Base-by-base conservation (phyloP, 2,329 filamentous ascomycete species). In the Alternaria arbusti region DNA sequence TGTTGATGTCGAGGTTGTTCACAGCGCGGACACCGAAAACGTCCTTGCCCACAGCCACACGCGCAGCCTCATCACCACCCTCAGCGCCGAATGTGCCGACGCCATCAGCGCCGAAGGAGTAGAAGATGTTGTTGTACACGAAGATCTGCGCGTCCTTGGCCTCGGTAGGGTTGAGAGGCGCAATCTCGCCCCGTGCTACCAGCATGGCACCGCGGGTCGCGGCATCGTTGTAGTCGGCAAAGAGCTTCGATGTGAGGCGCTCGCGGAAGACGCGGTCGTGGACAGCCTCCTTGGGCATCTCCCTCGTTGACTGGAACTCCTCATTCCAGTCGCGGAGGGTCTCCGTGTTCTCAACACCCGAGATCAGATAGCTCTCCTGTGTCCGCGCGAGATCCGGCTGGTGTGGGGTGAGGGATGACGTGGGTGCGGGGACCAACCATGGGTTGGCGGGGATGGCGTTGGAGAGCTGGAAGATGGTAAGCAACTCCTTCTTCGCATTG, bases 71-170 rank as follows among this genome's bases (percentile, higher is more conserved):
- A 70, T 99, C 95, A 20, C 96, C 96, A 70, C 96, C 96, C 82
- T 99, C 96, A 4, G 91, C 94, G 11, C 94, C 94, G 80, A 99
- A 99, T 15, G 96, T 99, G 46, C 96, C 95, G 49, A 98, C 96
- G 56, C 96, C 96, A 79, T 99, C 96, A 47, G 96, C 95, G 66
- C 96, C 96, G 73, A 97, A 98, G 1, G 96, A 98, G 85, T 97
- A 99, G 85, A 99, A 99, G 70, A 99, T 94, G 82, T 99, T 99
- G 86, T 98, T 98, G 85, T 98, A 97, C 23, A 99, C 95, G 75
- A 97, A 99, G 69, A 99, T 99, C 80, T 99, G 96, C 5, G 96
- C 96, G 79, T 99, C 95, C 70, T 87, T 89, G 67, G 87, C 90
- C 82, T 99, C 96, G 0, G 95, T 98, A 7, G 96, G 96, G 83